Evolutionary conservation across 73 alveolate genomes (phyloP), one percentile per base, ranked within the genome.

Genomic region (Tetrahymena thermophila): DNA sequence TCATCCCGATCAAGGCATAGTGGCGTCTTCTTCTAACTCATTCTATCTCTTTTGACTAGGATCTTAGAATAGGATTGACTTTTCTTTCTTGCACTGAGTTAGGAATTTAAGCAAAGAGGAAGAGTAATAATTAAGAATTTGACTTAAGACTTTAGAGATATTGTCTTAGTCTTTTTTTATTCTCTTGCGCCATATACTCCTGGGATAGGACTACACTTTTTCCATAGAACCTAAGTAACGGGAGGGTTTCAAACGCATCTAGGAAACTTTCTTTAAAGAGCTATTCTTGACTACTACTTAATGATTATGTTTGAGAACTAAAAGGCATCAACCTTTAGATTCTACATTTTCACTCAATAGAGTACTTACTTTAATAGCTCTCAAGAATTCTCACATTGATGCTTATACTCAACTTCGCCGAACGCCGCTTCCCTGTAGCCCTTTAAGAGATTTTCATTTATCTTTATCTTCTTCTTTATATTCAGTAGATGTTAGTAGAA

Each of bases 101-200:
- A 71, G 89, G 89, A n/a, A 71, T 71, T 31, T 71, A n/a, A 71
- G 89, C 89, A 23, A 71, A 71, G 89, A 71, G 89, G 89, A 71
- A 71, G 89, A 71, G 37, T n/a, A 28, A n/a, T n/a, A 71, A 19
- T 71, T 23, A n/a, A 71, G 89, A n/a, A n/a, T 71, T 71, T 4
- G 89, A 31, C 37, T 9, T 11, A 31, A 71, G 89, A 71, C 83
- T 50, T 15, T 50, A 50, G 37, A 31, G 89, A 21, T n/a, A 3
- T 71, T 13, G 89, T 71, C 89, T 71, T 71, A 71, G 37, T 71
- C 89, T n/a, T n/a, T 71, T 71, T 16, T 13, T 15, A 50, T 50
- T 71, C 89, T 71, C 89, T 71, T 71, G 89, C 89, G 89, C 89
- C 89, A 71, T 71, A 71, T 71, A 71, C 89, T 71, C 89, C 89